Evolutionary conservation across 768 basidiomycete species (phyloP).

Genomic region (Amylocystis lapponica): DNA sequence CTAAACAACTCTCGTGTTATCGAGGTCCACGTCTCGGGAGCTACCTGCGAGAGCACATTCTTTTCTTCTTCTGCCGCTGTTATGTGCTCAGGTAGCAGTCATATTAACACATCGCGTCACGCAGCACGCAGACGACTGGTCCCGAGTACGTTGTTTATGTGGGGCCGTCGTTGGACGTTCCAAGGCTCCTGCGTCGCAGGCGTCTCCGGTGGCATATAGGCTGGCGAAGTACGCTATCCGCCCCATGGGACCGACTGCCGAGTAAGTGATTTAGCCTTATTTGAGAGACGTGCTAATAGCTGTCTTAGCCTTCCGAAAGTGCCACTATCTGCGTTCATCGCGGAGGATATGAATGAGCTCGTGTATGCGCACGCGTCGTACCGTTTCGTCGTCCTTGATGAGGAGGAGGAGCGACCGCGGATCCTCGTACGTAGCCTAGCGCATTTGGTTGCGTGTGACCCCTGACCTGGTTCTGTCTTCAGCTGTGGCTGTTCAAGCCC

Average conservation of each 20-base stretch:
- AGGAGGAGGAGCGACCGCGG: constrained; percentile 74
- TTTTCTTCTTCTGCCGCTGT: no score
- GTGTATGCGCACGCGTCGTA: constrained; percentile 91
- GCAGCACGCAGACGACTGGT: constrained; percentile 60
- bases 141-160: constrained; percentile 67
- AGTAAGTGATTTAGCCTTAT: constrained; percentile 41
- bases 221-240: constrained; percentile 83
- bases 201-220: constrained; percentile 47
- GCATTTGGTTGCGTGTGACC: not conserved
- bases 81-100: no score
- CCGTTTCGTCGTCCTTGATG: constrained; percentile 84
- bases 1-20: constrained; percentile 82
- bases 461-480: constrained; percentile 1
- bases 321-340: constrained; percentile 83
- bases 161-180: constrained; percentile 77
- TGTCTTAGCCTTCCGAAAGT: constrained; percentile 32
- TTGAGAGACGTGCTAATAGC: not conserved
- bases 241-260: constrained; percentile 51
- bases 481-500: constrained; percentile 97
- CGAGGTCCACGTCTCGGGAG: constrained; percentile 69
- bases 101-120: constrained; percentile 4
- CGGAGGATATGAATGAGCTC: constrained; percentile 88
- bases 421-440: constrained; percentile 55
- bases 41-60: constrained; percentile 86
- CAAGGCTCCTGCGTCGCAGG: constrained; percentile 36